Base-by-base conservation (phyloP, 176 grass and related monocot species). In the Metroxylon sagu region DNA sequence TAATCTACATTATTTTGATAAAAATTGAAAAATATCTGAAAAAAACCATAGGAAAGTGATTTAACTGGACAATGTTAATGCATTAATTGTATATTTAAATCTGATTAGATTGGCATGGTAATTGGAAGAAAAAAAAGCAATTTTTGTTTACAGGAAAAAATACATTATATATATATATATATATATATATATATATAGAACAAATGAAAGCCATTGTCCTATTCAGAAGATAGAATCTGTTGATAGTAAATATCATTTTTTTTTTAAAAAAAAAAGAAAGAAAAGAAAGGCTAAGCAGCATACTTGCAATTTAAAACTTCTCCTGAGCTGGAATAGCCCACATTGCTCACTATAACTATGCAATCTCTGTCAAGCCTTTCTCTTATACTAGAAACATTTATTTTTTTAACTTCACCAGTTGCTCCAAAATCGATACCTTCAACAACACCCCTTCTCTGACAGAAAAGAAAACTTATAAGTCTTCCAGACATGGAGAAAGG, bases 321-420 rank as follows among this genome's bases (percentile, higher is more conserved):
- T 30, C 80, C 80, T 52, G 74, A 60, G 56, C 80, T 83, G 5
- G 80, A 77, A 77, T 83, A 83, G 39, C 80, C 80, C 25, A 83
- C 49, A 53, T 83, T 83, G 80, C 80, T 83, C 19, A 83, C 74
- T 26, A 77, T 25, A 16, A 83, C 80, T 27, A 83, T 83, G 57
- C 72, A 76, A 69, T 73, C 80, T 25, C 52, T 68, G 19, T 83
- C 73, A 14, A 83, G 62, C 61, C 80, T 83, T 66, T 83, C 74
- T 72, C 19, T 67, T 54, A 83, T 83, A 26, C 68, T 77, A 19
- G 83, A 76, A 75, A 82, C 87, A 68, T 96, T 78, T 74, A 96
- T 83, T 73, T 83, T 87, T 66, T 96, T 96, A 59, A 96, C 92
- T 90, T 96, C 92, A 57, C 92, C 89, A 23, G 85, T 88, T 60